Conservation (phyloP, 352 stramenopile genomes). For the Blastocystis sp. region DNA sequence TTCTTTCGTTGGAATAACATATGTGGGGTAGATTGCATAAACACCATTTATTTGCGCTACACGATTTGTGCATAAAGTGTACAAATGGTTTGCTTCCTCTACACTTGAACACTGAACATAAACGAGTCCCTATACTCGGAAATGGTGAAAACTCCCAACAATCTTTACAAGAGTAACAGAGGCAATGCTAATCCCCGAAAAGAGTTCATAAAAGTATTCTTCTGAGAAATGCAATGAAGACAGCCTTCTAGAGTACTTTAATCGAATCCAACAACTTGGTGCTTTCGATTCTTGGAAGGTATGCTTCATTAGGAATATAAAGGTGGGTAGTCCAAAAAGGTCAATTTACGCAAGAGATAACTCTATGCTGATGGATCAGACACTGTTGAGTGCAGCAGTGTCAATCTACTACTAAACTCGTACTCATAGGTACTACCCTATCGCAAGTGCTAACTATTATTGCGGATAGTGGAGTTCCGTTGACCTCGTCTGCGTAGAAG, state of each 20-base stretch:
- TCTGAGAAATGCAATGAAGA: background rate
- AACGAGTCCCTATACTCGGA: background rate
- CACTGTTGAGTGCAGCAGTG: background rate
- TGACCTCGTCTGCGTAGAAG: background rate
- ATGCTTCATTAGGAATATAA: background rate
- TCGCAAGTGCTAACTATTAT: background rate
- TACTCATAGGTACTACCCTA: background rate
- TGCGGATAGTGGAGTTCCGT: too few species aligned
- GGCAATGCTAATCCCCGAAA: background rate
- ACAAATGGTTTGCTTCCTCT: background rate
- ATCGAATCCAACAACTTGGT: background rate
- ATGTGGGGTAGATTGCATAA: background rate
- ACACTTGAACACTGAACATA: background rate
- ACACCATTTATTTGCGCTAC: background rate
- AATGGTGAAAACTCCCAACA: background rate
- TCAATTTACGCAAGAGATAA: background rate
- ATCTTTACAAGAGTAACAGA: background rate
- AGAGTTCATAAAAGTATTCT: constrained; percentile 39
- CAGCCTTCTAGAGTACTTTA: background rate
- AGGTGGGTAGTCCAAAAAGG: background rate
- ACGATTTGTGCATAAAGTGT: background rate
- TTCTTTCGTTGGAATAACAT: background rate
- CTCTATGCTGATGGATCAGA: background rate
- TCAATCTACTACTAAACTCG: background rate
- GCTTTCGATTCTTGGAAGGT: background rate